phyloP scores from a whole-genome alignment of 2,329 filamentous ascomycete species.

The Colletotrichum orbiculare region DNA sequence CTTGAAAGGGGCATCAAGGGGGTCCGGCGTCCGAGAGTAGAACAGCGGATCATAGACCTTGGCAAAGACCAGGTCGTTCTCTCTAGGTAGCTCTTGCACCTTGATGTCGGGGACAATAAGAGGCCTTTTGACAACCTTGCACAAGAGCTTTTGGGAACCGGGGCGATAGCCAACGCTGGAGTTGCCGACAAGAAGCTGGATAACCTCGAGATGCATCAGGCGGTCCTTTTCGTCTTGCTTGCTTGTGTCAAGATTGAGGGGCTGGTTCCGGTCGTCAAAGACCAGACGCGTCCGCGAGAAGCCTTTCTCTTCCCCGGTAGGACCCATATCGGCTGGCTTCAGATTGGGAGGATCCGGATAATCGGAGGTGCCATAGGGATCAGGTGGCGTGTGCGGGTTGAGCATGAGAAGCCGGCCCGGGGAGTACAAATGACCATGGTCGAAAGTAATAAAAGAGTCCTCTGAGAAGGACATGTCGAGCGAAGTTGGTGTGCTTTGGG shows the following conservation, averaged over 20 bases:
- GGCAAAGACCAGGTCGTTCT: neutral
- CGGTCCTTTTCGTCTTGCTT: neutral
- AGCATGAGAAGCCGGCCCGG: slow-evolving; percentile 3
- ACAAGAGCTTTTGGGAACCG: slow-evolving; percentile 15
- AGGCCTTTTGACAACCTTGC: slow-evolving; percentile 6
- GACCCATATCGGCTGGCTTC: neutral
- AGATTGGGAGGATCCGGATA: neutral
- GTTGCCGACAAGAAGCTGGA: neutral
- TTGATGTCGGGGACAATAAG: neutral
- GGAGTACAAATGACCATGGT: neutral
- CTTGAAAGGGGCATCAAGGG: neutral
- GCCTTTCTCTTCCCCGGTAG: neutral
- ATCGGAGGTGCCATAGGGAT: slow-evolving; percentile 1
- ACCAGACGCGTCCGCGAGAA: neutral
- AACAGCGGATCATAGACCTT: slow-evolving; percentile 19
- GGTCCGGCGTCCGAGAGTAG: neutral
- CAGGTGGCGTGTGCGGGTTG: neutral
- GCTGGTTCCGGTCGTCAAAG: neutral
- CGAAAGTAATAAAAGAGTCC: neutral
- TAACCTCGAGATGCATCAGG: slow-evolving; percentile 4
- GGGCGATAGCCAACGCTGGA: neutral
- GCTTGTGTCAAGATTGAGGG: neutral
- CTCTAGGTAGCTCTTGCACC: neutral
- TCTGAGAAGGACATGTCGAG: too few species aligned
- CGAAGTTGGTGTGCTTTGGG: too few species aligned